These are phyloP conservation scores for Macrophomina pseudophaseolina DNA, from an alignment of 2,329 filamentous ascomycete species.

Conservation along the genomic window DNA sequence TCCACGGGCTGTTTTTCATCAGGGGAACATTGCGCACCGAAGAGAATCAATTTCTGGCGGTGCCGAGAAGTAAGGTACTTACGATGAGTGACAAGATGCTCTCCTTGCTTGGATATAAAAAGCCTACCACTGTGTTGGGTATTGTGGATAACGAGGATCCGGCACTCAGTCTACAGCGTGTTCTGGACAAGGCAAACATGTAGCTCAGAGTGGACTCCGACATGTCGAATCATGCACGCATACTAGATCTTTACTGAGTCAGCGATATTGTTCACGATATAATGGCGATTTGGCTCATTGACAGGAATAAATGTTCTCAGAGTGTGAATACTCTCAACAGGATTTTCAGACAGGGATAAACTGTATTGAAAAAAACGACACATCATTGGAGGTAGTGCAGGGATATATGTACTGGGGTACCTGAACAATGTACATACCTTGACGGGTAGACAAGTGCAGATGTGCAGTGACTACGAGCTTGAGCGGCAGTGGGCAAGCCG, in stretches of 20 bases:
- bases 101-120: conserved; percentile 41
- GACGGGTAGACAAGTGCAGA: background rate
- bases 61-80: conserved; percentile 38
- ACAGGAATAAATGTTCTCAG: conserved; percentile 1
- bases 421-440: background rate
- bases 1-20: conserved; percentile 41
- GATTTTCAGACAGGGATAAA: conserved; percentile 37
- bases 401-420: background rate
- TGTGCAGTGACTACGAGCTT: background rate
- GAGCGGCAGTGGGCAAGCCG: background rate
- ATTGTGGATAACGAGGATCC: conserved; percentile 43
- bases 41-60: conserved; percentile 43
- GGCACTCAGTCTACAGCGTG: conserved; percentile 29
- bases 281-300: background rate
- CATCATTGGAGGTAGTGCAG: conserved; percentile 22
- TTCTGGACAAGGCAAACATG: conserved; percentile 21
- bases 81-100: conserved; percentile 42
- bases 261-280: conserved; percentile 29
- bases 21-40: conserved; percentile 39
- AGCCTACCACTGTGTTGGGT: conserved; percentile 38
- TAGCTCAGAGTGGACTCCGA: background rate
- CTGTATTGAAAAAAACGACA: conserved; percentile 26
- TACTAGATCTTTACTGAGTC: conserved; percentile 49
- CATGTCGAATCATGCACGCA: no score
- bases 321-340: conserved; percentile 24